Conservation (phyloP, 2,329 filamentous ascomycete genomes). For the Purpureocillium lavendulum region DNA sequence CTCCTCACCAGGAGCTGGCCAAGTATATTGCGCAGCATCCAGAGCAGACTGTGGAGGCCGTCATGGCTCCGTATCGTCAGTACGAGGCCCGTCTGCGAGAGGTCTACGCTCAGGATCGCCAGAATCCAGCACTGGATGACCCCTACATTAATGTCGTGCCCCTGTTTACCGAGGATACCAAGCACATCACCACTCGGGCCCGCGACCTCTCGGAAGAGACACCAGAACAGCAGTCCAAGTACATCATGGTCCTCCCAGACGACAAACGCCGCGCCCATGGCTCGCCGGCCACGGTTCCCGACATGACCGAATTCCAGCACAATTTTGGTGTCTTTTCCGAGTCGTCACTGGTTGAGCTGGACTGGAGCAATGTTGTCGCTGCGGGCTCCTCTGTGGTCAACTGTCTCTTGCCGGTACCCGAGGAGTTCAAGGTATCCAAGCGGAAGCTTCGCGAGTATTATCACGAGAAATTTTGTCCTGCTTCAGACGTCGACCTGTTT, state of each 20-base stretch:
- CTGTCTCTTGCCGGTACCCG: constrained; percentile 62
- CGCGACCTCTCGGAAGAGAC: constrained; percentile 50
- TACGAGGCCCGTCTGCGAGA: constrained; percentile 61
- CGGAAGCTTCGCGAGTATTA: constrained; percentile 63
- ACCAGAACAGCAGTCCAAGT: constrained; percentile 51
- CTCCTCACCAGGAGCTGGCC: constrained; percentile 33
- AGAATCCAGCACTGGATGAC: constrained; percentile 48
- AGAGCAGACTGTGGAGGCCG: constrained; percentile 42
- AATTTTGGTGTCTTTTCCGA: constrained; percentile 82
- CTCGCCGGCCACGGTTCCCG: constrained; percentile 58
- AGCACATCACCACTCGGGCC: constrained; percentile 52
- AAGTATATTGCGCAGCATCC: constrained; percentile 47
- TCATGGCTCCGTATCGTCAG: constrained; percentile 57
- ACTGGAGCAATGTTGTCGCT: constrained; percentile 77
- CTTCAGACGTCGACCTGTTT: constrained; percentile 82
- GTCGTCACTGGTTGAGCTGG: constrained; percentile 62
- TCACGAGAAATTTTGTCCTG: constrained; percentile 71
- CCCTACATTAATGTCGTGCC: constrained; percentile 56
- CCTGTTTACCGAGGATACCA: constrained; percentile 50
- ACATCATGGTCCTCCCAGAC: constrained; percentile 60
- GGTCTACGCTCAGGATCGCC: constrained; percentile 59
- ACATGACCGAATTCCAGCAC: constrained; percentile 61
- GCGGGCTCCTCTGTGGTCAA: constrained; percentile 78
- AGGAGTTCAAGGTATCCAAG: constrained; percentile 53
- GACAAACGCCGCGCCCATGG: constrained; percentile 54